Evolutionary conservation across 2,329 filamentous ascomycete species (phyloP), one percentile per base, ranked within the genome.

Genomic region (Trichophyton verrucosum): DNA sequence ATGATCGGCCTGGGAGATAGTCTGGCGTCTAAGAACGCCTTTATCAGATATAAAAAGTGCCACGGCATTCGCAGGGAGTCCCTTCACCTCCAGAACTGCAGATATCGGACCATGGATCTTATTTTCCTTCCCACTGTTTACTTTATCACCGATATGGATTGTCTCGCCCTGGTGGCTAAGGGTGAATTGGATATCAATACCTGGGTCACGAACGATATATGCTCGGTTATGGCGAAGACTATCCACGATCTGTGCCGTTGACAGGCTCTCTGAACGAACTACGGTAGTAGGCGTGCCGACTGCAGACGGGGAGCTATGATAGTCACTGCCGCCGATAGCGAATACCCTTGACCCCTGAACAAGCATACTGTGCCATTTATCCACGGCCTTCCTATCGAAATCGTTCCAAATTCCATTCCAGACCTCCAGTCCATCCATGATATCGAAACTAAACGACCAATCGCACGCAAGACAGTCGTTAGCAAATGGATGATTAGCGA

Each of bases 381-480:
- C 40, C 15, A 67, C 61, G 3, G 65, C 64, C 30, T 60, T 60
- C 17, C 65, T 60, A 47, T 66, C 64, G 6, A 56, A 51, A 15
- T 57, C 24, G 40, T 63, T 60, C 24, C 61, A 66, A 15, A 33
- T 13, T 9, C 60, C 64, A 51, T 66, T 67, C 65, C 65, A 67
- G 22, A 67, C 65, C 40, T 67, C 65, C 3, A 67, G 61, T 3
- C 64, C 65, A 17, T 67, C 65, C 46, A 66, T 65, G 49, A 64
- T 63, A n/a, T 65, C 63, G 61, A 64, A 66, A n/a, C 63, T 62
- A 49, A 65, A 60, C 3, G 62, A 60, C 65, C 65, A 65, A 53
- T 66, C 63, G 61, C 65, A 67, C 5, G 62, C 62, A 5, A 61
- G 61, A 27, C 65, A 67, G 22, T 58, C 60, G 24, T 27, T 27